Conservation (phyloP, 2,329 filamentous ascomycete genomes). For the Rugonectria rugulosa region DNA sequence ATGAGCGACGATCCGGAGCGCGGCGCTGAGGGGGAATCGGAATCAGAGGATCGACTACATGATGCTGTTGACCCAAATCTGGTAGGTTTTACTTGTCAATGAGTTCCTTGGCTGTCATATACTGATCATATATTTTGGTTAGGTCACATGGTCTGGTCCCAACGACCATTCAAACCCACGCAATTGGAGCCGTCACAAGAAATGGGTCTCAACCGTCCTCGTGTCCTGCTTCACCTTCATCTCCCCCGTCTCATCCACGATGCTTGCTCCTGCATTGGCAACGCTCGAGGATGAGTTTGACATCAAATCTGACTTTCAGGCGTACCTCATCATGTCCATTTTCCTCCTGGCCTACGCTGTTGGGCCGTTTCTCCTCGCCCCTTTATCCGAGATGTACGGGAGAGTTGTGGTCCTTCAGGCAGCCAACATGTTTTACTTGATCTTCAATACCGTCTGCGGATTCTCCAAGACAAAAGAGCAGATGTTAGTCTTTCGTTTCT, state of each 20-base stretch:
- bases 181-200: conserved; percentile 61
- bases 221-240: conserved; percentile 59
- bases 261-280: conserved; percentile 57
- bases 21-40: conserved; percentile 18
- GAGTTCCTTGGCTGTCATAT: too few relatives aligned
- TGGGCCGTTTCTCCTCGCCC: conserved; percentile 57
- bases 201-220: conserved; percentile 46
- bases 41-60: conserved; percentile 6
- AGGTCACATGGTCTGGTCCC: conserved; percentile 54
- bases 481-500: conserved; percentile 58
- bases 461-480: conserved; percentile 54
- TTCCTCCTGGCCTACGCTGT: conserved; percentile 65
- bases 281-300: conserved; percentile 54
- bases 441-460: conserved; percentile 62
- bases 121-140: too few relatives aligned
- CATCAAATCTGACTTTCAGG: conserved; percentile 51
- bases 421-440: conserved; percentile 59
- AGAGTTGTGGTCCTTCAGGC: conserved; percentile 54
- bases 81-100: too few relatives aligned
- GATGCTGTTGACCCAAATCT: too few relatives aligned
- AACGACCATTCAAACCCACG: conserved; percentile 68
- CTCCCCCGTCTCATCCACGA: conserved; percentile 61
- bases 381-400: conserved; percentile 61
- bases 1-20: not conserved
- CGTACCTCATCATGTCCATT: conserved; percentile 63